Base-by-base conservation (phyloP, 371 early-diverging fungal genomes). In the Mortierella sp. region DNA sequence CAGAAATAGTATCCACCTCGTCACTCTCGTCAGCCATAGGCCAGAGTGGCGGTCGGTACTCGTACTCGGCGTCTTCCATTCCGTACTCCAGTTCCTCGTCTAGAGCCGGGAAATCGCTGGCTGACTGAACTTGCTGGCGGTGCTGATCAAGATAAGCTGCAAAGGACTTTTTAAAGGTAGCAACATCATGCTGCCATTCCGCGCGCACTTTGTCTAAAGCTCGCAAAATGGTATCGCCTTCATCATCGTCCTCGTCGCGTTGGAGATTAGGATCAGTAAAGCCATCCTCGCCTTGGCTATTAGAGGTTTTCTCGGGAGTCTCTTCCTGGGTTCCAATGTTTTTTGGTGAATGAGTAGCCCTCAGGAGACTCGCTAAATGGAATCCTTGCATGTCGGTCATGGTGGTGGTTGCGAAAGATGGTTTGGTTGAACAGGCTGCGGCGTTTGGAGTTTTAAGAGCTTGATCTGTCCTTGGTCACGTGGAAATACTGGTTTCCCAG, bases 1-100 rank as follows among this genome's bases (percentile, higher is more conserved):
- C 80, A 4, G 80, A 79, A 52, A 73, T 46, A 7, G 80, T 73
- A 19, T 79, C 80, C 25, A 73, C 73, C 55, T 73, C 80, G 44
- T 79, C 80, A 25, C 73, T 79, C 50, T 79, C 80, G 44, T 79
- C 63, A 2, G 70, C 25, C 16, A 45, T 23, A 18, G 80, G 80
- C 80, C 80, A 79, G 46, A 67, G 51, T 23, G 80, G 80, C 3
- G 74, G 57, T 44, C 57, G 64, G 64, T 79, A 79, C 4, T 30
- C 16, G 48, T 62, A 70, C 7, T 57, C 74, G 3, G 55, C 67
- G 44, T 79, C 58, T 48, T 73, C 80, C 80, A 72, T 79, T 23
- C 79, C 79, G 46, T 79, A 79, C 56, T 79, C 80, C 26, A 60
- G 45, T 43, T 72, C 73, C 11, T 72, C 70, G 11, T 68, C 79